These are phyloP conservation scores for Lathyrus sativus DNA, from an alignment of 306 rosid genomes.

Conservation along the genomic window DNA sequence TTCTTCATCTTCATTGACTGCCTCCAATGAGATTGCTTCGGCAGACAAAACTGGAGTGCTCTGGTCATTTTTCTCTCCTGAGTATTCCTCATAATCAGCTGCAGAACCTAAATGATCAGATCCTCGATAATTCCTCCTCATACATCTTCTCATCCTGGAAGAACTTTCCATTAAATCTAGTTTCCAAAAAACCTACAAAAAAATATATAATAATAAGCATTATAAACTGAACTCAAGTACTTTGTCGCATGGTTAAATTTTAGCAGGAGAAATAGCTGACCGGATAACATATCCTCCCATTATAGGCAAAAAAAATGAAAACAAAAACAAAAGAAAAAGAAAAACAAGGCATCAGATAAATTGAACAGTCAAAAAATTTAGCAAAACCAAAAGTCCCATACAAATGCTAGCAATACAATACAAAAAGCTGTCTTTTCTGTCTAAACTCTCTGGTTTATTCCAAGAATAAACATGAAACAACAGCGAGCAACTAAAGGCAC, in stretches of 20 bases:
- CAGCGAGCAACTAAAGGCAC: constrained; percentile 20
- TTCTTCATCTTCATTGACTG: constrained; percentile 70
- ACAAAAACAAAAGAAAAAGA: constrained; percentile 14
- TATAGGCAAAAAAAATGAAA: not conserved
- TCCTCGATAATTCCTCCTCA: constrained; percentile 83
- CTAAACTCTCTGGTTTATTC: constrained; percentile 6
- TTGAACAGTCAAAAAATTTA: constrained; percentile 38
- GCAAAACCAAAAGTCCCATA: constrained; percentile 16
- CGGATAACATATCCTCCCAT: constrained; percentile 25
- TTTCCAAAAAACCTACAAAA: constrained; percentile 89
- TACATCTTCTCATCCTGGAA: constrained; percentile 84
- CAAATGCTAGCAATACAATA: constrained; percentile 4
- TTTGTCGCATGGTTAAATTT: constrained; percentile 21
- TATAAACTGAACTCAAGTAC: constrained; percentile 5
- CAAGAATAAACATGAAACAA: constrained; percentile 19
- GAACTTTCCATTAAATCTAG: constrained; percentile 94
- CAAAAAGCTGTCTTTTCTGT: constrained; percentile 28
- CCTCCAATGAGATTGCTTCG: constrained; percentile 74
- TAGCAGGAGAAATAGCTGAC: constrained; percentile 16
- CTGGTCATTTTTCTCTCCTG: constrained; percentile 47
- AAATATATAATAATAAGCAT: constrained; percentile 27
- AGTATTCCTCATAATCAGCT: constrained; percentile 68
- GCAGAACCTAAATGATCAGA: constrained; percentile 92
- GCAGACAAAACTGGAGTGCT: constrained; percentile 71
- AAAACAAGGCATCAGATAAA: constrained; percentile 17